phyloP scores from a whole-genome alignment of 1,284 basidiomycete genomes.

The Cystobasidium sp. region DNA sequence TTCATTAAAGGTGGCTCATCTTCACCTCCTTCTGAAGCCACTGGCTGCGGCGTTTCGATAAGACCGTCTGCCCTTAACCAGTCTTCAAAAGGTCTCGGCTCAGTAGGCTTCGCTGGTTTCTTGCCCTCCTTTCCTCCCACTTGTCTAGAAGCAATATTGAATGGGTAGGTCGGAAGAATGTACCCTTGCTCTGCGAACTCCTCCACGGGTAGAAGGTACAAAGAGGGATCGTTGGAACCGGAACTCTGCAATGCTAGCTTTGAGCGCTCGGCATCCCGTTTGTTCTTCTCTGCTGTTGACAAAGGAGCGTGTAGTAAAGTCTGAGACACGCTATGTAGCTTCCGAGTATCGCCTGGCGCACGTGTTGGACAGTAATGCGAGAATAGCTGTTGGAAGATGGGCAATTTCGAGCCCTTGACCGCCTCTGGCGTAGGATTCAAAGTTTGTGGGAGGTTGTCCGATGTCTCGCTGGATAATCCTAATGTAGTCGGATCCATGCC shows the following conservation, averaged over 20 bases:
- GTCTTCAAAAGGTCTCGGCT: slow-evolving; percentile 44
- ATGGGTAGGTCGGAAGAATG: slow-evolving; percentile 76
- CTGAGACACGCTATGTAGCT: slow-evolving; percentile 82
- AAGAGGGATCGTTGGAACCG: slow-evolving; percentile 61
- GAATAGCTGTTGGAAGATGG: slow-evolving; percentile 79
- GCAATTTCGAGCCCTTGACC: slow-evolving; percentile 61
- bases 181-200: slow-evolving; percentile 92
- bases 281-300: slow-evolving; percentile 74
- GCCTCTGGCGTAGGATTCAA: slow-evolving; percentile 9
- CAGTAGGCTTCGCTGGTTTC: slow-evolving; percentile 7
- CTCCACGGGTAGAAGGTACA: slow-evolving; percentile 74
- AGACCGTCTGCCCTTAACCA: slow-evolving; percentile 56
- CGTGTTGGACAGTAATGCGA: slow-evolving; percentile 86
- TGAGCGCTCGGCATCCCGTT: slow-evolving; percentile 63
- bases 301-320: slow-evolving; percentile 79
- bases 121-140: slow-evolving; percentile 28
- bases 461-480: slow-evolving; percentile 23
- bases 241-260: slow-evolving; percentile 61
- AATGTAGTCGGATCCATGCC: slow-evolving; percentile 38
- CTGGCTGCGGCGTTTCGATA: slow-evolving; percentile 70
- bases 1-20: slow-evolving; percentile 52
- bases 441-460: slow-evolving; percentile 25
- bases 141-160: slow-evolving; percentile 58
- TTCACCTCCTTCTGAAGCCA: slow-evolving; percentile 48
- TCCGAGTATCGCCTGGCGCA: slow-evolving; percentile 80